Evolutionary conservation across 2,329 filamentous ascomycete species (phyloP).

Genomic region (Fusarium sp.): DNA sequence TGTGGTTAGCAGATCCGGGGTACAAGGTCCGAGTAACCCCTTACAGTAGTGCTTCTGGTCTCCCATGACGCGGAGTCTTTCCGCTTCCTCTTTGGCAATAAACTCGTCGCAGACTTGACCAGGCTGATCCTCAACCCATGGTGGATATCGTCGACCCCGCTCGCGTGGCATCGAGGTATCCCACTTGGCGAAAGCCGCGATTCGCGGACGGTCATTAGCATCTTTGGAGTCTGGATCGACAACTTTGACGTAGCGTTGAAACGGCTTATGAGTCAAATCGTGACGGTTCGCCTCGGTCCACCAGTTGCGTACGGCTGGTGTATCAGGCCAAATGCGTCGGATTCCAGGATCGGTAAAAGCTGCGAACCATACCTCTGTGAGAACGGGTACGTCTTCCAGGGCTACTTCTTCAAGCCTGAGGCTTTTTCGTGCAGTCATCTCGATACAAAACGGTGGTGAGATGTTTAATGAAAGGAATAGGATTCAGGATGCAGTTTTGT

Average conservation of each 20-base stretch:
- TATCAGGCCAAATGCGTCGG: constrained; percentile 32
- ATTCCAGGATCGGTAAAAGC: constrained; percentile 29
- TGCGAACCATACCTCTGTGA: constrained; percentile 35
- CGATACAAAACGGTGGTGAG: background rate
- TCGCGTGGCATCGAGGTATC: constrained; percentile 20
- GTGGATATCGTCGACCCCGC: constrained; percentile 34
- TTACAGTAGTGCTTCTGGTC: constrained; percentile 33
- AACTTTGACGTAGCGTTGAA: constrained; percentile 36
- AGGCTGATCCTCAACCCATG: constrained; percentile 31
- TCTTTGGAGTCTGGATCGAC: constrained; percentile 25
- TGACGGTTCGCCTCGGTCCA: constrained; percentile 31
- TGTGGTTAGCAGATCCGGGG: background rate
- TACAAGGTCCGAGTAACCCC: background rate
- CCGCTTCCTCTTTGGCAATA: constrained; percentile 23
- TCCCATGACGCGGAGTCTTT: constrained; percentile 33
- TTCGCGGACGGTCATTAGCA: constrained; percentile 5
- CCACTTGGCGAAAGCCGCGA: constrained; percentile 39
- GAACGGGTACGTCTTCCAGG: constrained; percentile 11
- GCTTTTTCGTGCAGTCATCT: background rate
- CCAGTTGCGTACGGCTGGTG: constrained; percentile 30
- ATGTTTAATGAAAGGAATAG: background rate
- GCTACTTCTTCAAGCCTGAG: constrained; percentile 15
- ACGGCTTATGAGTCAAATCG: constrained; percentile 30
- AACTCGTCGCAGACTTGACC: constrained; percentile 26
- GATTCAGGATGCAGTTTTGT: background rate